Evolutionary conservation across 306 rosid genomes (phyloP), one percentile per base, ranked within the genome.

Genomic region (Astragalus glycyphyllos): DNA sequence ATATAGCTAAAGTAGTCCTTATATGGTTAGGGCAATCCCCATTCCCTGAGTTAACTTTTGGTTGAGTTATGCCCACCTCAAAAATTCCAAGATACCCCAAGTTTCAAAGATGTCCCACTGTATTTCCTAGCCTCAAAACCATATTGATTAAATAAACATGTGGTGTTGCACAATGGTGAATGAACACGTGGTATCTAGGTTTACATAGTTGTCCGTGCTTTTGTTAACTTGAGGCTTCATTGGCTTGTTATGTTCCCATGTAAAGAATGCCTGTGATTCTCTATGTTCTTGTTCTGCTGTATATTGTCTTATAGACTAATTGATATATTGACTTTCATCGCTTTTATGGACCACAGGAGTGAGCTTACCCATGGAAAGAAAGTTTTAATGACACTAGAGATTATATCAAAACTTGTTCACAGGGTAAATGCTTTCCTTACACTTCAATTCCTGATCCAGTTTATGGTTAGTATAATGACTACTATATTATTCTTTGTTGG

Each of bases 331-430:
- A 84, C 58, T 59, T 37, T 31, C 62, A 57, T 79, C 49, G 34
- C 13, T 84, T 50, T 68, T 57, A 68, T 73, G 84, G 75, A 58
- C 72, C 40, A 66, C 71, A 94, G 98, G 90, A 83, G 87, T 76
- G 92, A 94, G 78, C 92, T 94, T 79, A 84, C 85, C 65, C 95
- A 94, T 38, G 98, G 97, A 73, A 86, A 86, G 81, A 94, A 86
- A 89, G 89, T 89, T 73, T 64, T 94, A 76, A 74, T 51, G 47
- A 90, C 90, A 10, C 49, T 94, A 57, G 98, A 90, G 71, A 88
- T 94, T 84, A 81, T 94, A 77, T 87, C 88, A 16, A 94, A 87
- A 61, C 90, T 90, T 75, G 86, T 87, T 72, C 84, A 78, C 32
- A 79, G 90, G 96, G 98, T 94, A 94, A 89, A 56, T 56, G 11